These are phyloP conservation scores for Diplogelasinospora grovesii DNA, from an alignment of 495 filamentous ascomycete genomes.

Conservation along the genomic window DNA sequence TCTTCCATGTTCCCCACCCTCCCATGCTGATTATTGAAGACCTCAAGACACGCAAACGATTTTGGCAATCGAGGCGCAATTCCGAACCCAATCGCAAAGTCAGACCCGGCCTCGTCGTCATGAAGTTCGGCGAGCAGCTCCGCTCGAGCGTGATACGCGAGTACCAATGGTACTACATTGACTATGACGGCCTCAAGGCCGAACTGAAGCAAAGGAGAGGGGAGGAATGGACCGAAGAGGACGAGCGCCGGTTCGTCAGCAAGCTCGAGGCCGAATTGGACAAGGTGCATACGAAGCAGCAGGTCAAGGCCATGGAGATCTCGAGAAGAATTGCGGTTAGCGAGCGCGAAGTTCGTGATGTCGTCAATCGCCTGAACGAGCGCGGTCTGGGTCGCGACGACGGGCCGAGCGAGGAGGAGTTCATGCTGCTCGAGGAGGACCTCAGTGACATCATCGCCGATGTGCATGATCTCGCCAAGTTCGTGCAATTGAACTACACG, in stretches of 20 bases:
- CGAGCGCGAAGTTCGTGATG: constrained; percentile 83
- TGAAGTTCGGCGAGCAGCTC: constrained; percentile 95
- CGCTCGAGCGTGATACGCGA: constrained; percentile 89
- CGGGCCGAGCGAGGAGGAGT: constrained; percentile 85
- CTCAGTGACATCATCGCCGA: constrained; percentile 97
- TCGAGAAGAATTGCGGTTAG: constrained; percentile 76
- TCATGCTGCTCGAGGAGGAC: constrained; percentile 88
- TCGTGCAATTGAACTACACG: constrained; percentile 96
- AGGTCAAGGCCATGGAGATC: constrained; percentile 91
- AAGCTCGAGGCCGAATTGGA: constrained; percentile 87
- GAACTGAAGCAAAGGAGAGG: constrained; percentile 71
- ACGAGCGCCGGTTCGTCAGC: constrained; percentile 82
- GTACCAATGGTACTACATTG: constrained; percentile 95
- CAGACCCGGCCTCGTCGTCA: constrained; percentile 39
- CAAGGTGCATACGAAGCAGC: constrained; percentile 94
- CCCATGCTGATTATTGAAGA: constrained; percentile 46
- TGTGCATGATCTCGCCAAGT: constrained; percentile 97
- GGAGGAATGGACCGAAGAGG: constrained; percentile 78
- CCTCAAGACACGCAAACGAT: constrained; percentile 31
- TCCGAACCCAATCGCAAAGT: constrained; percentile 22
- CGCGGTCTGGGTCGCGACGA: constrained; percentile 47
- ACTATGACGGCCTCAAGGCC: constrained; percentile 87
- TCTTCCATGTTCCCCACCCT: constrained; percentile 5
- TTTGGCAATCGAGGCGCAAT: constrained; percentile 22
- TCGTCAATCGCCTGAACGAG: constrained; percentile 64